phyloP scores from a whole-genome alignment of 1,284 basidiomycete species.

The Thelephora terrestris region DNA sequence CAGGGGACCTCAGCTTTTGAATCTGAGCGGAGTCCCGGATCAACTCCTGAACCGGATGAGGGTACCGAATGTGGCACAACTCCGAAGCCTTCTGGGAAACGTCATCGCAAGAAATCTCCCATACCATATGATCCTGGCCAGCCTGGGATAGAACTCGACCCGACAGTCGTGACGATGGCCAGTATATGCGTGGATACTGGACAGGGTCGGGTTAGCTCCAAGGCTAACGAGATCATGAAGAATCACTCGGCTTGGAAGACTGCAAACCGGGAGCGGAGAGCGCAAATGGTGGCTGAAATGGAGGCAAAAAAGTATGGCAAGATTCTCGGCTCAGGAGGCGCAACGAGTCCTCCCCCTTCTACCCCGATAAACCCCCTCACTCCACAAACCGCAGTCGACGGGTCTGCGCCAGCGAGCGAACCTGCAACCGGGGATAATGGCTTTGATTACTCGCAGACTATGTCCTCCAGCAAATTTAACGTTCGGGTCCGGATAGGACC shows the following conservation, averaged over 20 bases:
- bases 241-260: constrained; percentile 64
- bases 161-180: constrained; percentile 70
- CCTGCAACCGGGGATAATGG: constrained; percentile 25
- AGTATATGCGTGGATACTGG: constrained; percentile 63
- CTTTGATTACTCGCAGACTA: constrained; percentile 57
- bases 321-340: constrained; percentile 17
- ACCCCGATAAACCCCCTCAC: not conserved
- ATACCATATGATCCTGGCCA: constrained; percentile 45
- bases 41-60: constrained; percentile 3
- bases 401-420: constrained; percentile 28
- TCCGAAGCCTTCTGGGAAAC: constrained; percentile 17
- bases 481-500: constrained; percentile 76
- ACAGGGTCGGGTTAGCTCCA: constrained; percentile 63
- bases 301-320: constrained; percentile 66
- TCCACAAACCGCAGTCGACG: constrained; percentile 7
- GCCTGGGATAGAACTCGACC: constrained; percentile 68
- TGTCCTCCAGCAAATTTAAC: constrained; percentile 61
- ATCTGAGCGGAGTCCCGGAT: not conserved
- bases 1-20: not conserved
- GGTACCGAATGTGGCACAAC: constrained; percentile 4
- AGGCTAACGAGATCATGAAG: constrained; percentile 52
- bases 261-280: constrained; percentile 51
- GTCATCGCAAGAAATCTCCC: constrained; percentile 29
- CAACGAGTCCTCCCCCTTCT: not conserved
- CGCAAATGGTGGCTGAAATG: constrained; percentile 47